phyloP scores from a whole-genome alignment of 495 filamentous ascomycete species.

The Aspergillus wentii region DNA sequence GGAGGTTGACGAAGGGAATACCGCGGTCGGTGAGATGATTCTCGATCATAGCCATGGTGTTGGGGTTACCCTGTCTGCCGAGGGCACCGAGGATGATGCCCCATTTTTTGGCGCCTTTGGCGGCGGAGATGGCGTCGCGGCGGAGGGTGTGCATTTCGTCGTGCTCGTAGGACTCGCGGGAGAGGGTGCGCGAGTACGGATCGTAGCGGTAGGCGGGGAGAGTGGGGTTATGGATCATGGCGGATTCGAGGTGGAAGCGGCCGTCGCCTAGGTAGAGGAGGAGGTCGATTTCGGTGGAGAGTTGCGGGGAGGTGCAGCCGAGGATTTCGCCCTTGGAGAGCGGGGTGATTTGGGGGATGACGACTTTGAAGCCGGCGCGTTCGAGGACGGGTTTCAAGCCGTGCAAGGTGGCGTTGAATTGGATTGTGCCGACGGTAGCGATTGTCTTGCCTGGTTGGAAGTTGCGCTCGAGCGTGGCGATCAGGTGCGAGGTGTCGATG shows the following conservation, averaged over 20 bases:
- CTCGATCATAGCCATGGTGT: slow-evolving; percentile 86
- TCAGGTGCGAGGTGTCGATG: slow-evolving; percentile 83
- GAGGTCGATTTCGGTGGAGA: slow-evolving; percentile 60
- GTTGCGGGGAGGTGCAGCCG: slow-evolving; percentile 85
- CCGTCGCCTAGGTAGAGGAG: slow-evolving; percentile 95
- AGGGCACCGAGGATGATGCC: slow-evolving; percentile 91
- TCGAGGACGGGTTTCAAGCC: slow-evolving; percentile 70
- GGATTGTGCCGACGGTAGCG: slow-evolving; percentile 93
- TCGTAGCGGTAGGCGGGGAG: slow-evolving; percentile 95
- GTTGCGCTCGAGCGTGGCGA: slow-evolving; percentile 84
- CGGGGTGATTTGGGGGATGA: slow-evolving; percentile 91
- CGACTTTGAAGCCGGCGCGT: slow-evolving; percentile 70
- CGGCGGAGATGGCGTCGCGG: slow-evolving; percentile 66
- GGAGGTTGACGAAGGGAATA: slow-evolving; percentile 73
- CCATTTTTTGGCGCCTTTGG: slow-evolving; percentile 77
- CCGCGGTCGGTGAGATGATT: slow-evolving; percentile 58
- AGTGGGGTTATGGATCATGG: slow-evolving; percentile 95
- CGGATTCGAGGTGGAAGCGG: slow-evolving; percentile 92
- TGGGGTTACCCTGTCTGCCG: slow-evolving; percentile 90
- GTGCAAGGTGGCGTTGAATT: slow-evolving; percentile 97
- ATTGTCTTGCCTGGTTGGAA: slow-evolving; percentile 79
- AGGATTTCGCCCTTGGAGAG: slow-evolving; percentile 91
- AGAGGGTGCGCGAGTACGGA: slow-evolving; percentile 88
- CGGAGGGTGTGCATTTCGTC: slow-evolving; percentile 81
- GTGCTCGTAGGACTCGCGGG: slow-evolving; percentile 85